Evolutionary conservation across 2,329 filamentous ascomycete species (phyloP), one percentile per base, ranked within the genome.

Genomic region (Fusarium torulosum): DNA sequence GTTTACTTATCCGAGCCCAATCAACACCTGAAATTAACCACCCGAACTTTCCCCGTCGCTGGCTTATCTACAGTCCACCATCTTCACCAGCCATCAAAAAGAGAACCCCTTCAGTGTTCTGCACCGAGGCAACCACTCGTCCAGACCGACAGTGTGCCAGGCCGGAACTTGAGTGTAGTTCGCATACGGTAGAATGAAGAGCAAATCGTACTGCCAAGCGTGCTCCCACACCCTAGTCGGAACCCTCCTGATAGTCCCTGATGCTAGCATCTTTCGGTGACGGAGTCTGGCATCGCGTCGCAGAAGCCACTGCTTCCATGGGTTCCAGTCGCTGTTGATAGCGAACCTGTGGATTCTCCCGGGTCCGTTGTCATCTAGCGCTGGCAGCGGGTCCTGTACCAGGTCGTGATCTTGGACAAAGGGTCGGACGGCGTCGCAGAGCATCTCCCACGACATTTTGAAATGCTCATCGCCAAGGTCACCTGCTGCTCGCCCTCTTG

Each of bases 321-420:
- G 59, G 2, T 47, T 42, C 59, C 52, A 64, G 2, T 7, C 2
- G 0, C 6, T 3, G 6, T 19, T 3, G 10, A 65, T 51, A 14
- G 6, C 14, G 20, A 65, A 65, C 6, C 37, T 41, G n/a, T 65
- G 60, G 11, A 65, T 35, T 7, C 61, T 43, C 4, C 25, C 23
- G 7, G 25, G 57, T 14, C 38, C 33, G 4, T 20, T 11, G n/a
- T n/a, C 8, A n/a, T 15, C 25, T 14, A 4, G 35, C 10, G 17
- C 23, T 7, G 23, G 4, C 11, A 4, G 13, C 17, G 19, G 37
- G 6, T 23, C 19, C 3, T 8, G 11, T 7, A 19, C 29, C 13
- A 44, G 19, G 19, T 23, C 10, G 15, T 7, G 7, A 11, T 33
- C 7, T 0, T 10, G n/a, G 17, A 21, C 33, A 21, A 45, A 53